These are phyloP conservation scores for Lojkania enalia DNA, from an alignment of 2,329 filamentous ascomycete genomes.

Conservation along the genomic window DNA sequence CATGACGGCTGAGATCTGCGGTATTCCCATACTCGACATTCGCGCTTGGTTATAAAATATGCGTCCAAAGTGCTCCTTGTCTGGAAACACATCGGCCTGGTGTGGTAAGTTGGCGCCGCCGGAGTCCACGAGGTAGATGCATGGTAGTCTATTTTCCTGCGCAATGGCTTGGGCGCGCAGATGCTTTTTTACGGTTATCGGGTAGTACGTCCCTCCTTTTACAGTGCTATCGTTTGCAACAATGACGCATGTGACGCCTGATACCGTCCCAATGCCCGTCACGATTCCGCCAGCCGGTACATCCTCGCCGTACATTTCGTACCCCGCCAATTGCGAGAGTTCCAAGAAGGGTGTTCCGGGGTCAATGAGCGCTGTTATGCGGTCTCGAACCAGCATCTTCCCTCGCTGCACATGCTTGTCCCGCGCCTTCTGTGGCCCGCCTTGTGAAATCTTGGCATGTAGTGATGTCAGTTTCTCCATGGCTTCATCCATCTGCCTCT, in stretches of 20 bases:
- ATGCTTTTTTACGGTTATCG: constrained; percentile 97
- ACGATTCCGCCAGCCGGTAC: constrained; percentile 90
- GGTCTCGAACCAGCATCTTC: constrained; percentile 93
- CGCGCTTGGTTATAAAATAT: constrained; percentile 98
- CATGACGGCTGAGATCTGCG: constrained; percentile 95
- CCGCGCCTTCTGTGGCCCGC: constrained; percentile 78
- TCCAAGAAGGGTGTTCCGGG: constrained; percentile 89
- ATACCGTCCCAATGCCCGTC: constrained; percentile 85
- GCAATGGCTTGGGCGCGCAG: constrained; percentile 89
- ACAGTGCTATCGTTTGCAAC: constrained; percentile 96
- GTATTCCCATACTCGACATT: constrained; percentile 87
- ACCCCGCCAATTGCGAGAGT: constrained; percentile 86
- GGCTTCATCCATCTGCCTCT: constrained; percentile 73
- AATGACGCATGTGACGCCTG: constrained; percentile 89
- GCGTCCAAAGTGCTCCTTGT: constrained; percentile 90
- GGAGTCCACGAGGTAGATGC: constrained; percentile 95
- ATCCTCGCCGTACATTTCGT: constrained; percentile 84
- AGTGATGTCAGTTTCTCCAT: constrained; percentile 70
- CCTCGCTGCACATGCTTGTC: constrained; percentile 85
- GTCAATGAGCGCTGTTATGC: constrained; percentile 84
- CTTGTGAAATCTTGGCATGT: constrained; percentile 71
- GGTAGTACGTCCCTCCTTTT: constrained; percentile 96
- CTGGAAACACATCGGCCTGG: constrained; percentile 94
- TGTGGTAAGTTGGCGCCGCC: constrained; percentile 94
- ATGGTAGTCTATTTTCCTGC: constrained; percentile 78